These are phyloP conservation scores for Atkinsonella hypoxylon DNA, from an alignment of 2,329 filamentous ascomycete genomes.

Conservation along the genomic window DNA sequence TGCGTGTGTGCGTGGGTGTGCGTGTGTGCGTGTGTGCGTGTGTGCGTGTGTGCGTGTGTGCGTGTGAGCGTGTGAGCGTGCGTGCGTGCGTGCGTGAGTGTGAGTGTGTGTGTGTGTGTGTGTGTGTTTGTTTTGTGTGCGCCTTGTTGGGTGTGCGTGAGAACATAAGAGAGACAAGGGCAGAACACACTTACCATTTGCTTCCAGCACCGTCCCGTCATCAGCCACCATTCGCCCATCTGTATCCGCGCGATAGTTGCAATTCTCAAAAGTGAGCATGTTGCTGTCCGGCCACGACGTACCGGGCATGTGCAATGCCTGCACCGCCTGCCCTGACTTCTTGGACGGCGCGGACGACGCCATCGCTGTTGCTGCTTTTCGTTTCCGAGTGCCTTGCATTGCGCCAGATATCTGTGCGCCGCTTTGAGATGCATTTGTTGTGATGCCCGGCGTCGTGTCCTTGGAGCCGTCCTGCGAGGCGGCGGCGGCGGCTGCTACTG, in stretches of 20 bases:
- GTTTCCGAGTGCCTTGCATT: conserved; percentile 58
- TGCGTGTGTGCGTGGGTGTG: not conserved
- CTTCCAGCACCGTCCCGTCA: conserved; percentile 70
- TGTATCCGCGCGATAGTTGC: conserved; percentile 49
- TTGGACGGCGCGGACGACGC: conserved; percentile 11
- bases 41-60: no score
- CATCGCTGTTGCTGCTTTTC: conserved; percentile 52
- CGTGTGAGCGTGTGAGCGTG: not conserved
- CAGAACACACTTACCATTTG: conserved; percentile 60
- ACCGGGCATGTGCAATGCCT: conserved; percentile 25
- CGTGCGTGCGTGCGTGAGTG: not conserved
- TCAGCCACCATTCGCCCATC: conserved; percentile 76
- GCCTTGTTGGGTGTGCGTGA: not conserved
- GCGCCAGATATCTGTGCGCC: conserved; percentile 36
- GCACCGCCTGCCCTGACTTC: conserved; percentile 13
- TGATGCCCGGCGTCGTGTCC: conserved; percentile 13
- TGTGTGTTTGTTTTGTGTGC: not conserved
- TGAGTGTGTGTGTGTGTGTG: not conserved
- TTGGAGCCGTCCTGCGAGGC: conserved; percentile 24
- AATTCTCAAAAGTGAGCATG: conserved; percentile 77
- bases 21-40: not conserved
- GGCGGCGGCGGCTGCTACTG: conserved; percentile 8
- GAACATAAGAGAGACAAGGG: not conserved
- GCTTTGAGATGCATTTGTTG: conserved; percentile 18
- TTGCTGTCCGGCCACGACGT: conserved; percentile 54